Percentiles rank a stretch among this genome's conserved stretches.
Conservation (phyloP, 2,329 filamentous ascomycete genomes). For the Penicillium carneum region DNA sequence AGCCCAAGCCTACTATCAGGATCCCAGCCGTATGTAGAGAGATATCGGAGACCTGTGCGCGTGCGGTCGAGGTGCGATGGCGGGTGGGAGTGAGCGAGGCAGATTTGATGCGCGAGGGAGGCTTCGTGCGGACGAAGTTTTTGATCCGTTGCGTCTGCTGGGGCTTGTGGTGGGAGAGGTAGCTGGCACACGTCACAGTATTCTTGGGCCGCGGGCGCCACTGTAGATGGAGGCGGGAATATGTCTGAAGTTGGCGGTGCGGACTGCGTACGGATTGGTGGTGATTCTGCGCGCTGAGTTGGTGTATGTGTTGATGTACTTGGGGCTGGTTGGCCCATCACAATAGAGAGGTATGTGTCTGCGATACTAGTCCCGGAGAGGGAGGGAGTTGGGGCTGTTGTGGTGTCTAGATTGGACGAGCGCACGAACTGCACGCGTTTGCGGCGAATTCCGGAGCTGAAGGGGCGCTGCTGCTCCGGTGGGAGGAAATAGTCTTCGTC, state of each 20-base stretch:
- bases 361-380: conserved; percentile 43
- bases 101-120: conserved; percentile 64
- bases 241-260: conserved; percentile 21
- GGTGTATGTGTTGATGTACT: conserved; percentile 25
- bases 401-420: conserved; percentile 50
- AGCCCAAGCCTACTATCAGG: conserved; percentile 71
- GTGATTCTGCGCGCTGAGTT: neutral
- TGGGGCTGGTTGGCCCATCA: conserved; percentile 40
- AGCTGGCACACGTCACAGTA: conserved; percentile 67
- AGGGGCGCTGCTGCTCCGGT: conserved; percentile 65
- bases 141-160: neutral
- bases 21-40: conserved; percentile 67
- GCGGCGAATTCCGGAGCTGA: conserved; percentile 68
- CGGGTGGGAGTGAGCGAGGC: conserved; percentile 63
- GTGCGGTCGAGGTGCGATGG: conserved; percentile 66
- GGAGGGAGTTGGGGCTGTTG: conserved; percentile 42
- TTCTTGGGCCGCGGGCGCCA: conserved; percentile 1
- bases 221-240: conserved; percentile 11
- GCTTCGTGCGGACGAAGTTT: conserved; percentile 53
- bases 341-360: conserved; percentile 57
- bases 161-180: conserved; percentile 49
- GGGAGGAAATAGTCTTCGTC: conserved; percentile 67
- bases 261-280: conserved; percentile 25
- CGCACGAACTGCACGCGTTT: conserved; percentile 68
- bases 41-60: conserved; percentile 62